Evolutionary conservation across 306 rosid species (phyloP), one percentile per base, ranked within the genome.

Genomic region (Luffa acutangula): DNA sequence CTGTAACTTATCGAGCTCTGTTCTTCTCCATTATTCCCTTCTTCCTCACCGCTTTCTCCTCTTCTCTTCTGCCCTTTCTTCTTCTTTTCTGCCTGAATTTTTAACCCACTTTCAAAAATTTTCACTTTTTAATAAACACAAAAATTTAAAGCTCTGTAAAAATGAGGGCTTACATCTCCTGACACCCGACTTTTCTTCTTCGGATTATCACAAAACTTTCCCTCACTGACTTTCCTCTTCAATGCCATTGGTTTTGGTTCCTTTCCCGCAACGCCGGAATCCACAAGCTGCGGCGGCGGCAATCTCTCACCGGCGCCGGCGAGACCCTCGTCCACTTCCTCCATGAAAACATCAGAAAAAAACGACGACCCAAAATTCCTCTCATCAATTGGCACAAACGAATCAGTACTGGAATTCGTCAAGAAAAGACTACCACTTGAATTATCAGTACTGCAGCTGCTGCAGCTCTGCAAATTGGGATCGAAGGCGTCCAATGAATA

Each of bases 1-100:
- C 89, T 88, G 82, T 78, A 86, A 80, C 89, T 81, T 41, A 89
- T 82, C 9, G 88, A 78, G 80, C 91, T 86, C 13, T 88, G 93
- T 74, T 87, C 89, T 66, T 87, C 87, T 39, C 57, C 56, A 20
- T 9, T 14, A 36, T 56, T 42, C 3, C 45, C 97, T 78, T 54
- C 82, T 20, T 83, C 91, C 18, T 79, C 82, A 7, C 52, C 86
- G 11, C 73, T 82, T 6, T 25, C 83, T 87, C 74, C 80, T 85
- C 2, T 41, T 64, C 41, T 25, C 75, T 90, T 87, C 52, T 80
- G 80, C 86, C 89, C 86, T 84, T 90, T 91, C 91, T 81, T 86
- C 80, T 83, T 83, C 46, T 85, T 87, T 81, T 80, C 86, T 51
- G 17, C 86, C 97, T 91, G 85, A 8, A 81, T 53, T 45, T 77